Evolutionary conservation across 1,139 yeast genomes (phyloP).

Genomic region (Suhomyces choctaworum): DNA sequence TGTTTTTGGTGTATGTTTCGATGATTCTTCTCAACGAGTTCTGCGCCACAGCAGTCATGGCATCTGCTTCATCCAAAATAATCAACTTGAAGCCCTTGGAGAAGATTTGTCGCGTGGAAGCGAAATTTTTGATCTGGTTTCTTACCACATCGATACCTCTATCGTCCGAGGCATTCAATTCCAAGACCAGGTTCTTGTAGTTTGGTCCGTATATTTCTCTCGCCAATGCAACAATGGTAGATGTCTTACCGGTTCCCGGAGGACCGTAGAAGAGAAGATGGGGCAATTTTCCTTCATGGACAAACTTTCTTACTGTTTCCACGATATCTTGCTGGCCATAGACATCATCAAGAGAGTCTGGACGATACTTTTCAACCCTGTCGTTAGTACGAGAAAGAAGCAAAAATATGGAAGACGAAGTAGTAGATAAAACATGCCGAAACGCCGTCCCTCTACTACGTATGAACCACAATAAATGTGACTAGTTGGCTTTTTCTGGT

Average conservation of each 20-base stretch:
- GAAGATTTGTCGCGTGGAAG: constrained; percentile 90
- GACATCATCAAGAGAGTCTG: constrained; percentile 77
- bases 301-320: constrained; percentile 77
- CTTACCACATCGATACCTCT: constrained; percentile 86
- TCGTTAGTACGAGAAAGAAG: constrained; percentile 22
- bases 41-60: constrained; percentile 97
- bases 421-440: too few species aligned
- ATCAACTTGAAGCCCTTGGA: constrained; percentile 78
- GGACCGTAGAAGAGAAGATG: constrained; percentile 94
- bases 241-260: constrained; percentile 97
- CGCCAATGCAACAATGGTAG: constrained; percentile 89
- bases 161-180: constrained; percentile 84
- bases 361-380: constrained; percentile 96
- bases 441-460: too few species aligned
- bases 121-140: constrained; percentile 81
- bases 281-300: constrained; percentile 80
- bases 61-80: constrained; percentile 96
- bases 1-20: constrained; percentile 92
- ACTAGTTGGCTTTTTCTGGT: too few species aligned
- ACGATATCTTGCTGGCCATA: constrained; percentile 90
- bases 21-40: constrained; percentile 89
- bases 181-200: constrained; percentile 86
- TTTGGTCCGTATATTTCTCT: constrained; percentile 85
- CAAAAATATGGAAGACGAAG: too few species aligned
- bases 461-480: background rate